Evolutionary conservation across 1,139 yeast genomes (phyloP).

Genomic region (Arxiozyma slooffiae): DNA sequence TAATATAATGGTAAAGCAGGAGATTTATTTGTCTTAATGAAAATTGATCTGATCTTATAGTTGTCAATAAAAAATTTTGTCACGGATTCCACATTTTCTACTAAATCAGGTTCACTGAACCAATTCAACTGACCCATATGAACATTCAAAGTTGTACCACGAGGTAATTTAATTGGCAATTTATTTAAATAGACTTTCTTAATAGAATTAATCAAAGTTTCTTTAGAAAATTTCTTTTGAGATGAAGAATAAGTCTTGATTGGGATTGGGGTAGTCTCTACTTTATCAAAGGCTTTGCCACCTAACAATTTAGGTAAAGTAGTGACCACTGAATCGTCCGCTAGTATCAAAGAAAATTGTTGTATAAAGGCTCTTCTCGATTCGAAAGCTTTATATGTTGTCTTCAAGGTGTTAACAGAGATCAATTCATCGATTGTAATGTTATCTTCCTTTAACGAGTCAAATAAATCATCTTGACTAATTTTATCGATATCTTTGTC

Average conservation of each 20-base stretch:
- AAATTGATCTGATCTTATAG: conserved; percentile 48
- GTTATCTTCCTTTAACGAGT: conserved; percentile 47
- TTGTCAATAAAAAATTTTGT: conserved; percentile 40
- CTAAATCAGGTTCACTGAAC: conserved; percentile 35
- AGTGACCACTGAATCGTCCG: conserved; percentile 74
- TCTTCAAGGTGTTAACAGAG: conserved; percentile 50
- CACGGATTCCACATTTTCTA: conserved; percentile 50
- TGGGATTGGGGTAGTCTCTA: conserved; percentile 63
- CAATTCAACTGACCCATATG: conserved; percentile 52
- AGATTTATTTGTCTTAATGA: conserved; percentile 59
- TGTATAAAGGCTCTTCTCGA: conserved; percentile 54
- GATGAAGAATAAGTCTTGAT: conserved; percentile 34
- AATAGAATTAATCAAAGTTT: conserved; percentile 50
- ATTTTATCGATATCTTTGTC: conserved; percentile 24
- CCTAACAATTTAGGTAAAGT: conserved; percentile 78
- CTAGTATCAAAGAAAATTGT: conserved; percentile 63
- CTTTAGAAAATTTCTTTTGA: conserved; percentile 41
- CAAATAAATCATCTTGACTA: conserved; percentile 43
- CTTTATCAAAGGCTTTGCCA: conserved; percentile 67
- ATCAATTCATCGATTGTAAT: conserved; percentile 32
- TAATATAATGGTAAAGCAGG: conserved; percentile 81
- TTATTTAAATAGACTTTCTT: conserved; percentile 45
- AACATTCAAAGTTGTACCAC: conserved; percentile 59
- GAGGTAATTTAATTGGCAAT: conserved; percentile 59
- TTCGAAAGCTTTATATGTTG: conserved; percentile 59